Evolutionary conservation across 2,329 filamentous ascomycete species (phyloP).

Genomic region (Exutisphaerella laricina): DNA sequence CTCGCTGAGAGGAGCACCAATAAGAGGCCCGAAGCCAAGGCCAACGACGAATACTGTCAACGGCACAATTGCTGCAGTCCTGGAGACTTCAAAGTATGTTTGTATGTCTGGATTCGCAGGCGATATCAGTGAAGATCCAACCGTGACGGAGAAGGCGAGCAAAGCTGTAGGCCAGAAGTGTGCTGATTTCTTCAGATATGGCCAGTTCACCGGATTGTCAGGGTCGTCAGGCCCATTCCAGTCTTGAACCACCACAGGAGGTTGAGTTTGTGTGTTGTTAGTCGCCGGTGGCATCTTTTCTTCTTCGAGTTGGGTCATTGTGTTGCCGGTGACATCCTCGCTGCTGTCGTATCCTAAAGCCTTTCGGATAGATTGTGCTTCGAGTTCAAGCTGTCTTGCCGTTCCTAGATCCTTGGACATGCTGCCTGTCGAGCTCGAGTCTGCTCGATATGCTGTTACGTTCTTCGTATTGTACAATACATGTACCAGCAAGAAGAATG

Average conservation of each 20-base stretch:
- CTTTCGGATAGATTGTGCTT: conserved; percentile 12
- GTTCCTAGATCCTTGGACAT: background rate
- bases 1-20: conserved; percentile 36
- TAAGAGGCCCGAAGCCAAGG: conserved; percentile 64
- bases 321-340: conserved; percentile 11
- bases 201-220: conserved; percentile 20
- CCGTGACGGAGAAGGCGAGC: conserved; percentile 25
- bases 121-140: conserved; percentile 23
- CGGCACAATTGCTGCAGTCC: conserved; percentile 54
- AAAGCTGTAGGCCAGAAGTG: conserved; percentile 18
- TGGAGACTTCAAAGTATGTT: conserved; percentile 48
- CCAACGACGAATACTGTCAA: conserved; percentile 52
- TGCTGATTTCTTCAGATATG: conserved; percentile 13
- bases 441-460: no score
- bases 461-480: no score
- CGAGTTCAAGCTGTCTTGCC: conserved; percentile 1
- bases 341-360: conserved; percentile 15
- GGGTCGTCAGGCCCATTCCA: conserved; percentile 27
- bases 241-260: conserved; percentile 19
- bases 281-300: no score
- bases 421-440: no score
- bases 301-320: no score
- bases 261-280: conserved; percentile 2
- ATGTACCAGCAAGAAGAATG: no score
- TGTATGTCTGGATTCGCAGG: conserved; percentile 21